A percentile compares a stretch with the other conserved stretches of the same genome.
Conservation (phyloP, 2,329 filamentous ascomycete species). For the Tolypocladium pustulatum region DNA sequence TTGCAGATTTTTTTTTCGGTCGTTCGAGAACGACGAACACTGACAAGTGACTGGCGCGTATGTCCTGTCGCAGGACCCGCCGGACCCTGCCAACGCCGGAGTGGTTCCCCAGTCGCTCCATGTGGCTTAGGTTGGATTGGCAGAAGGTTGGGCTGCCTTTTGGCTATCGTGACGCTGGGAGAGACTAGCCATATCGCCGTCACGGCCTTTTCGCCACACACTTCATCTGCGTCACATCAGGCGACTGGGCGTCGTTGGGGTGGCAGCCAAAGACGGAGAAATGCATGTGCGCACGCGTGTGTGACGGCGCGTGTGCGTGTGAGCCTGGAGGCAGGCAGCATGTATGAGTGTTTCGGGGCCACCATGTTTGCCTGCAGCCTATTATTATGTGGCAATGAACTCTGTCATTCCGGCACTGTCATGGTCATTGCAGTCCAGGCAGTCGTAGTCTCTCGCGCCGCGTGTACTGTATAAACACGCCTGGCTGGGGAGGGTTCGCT, state of each 20-base stretch:
- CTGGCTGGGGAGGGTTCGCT: not conserved
- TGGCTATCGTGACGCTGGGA: not conserved
- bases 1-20: conserved; percentile 5
- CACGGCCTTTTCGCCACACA: not conserved
- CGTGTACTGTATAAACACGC: not conserved
- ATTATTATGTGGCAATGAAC: not conserved
- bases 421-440: no score
- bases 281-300: not conserved
- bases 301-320: not conserved
- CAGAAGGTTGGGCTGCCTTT: not conserved
- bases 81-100: conserved; percentile 1
- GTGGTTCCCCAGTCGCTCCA: not conserved
- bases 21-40: conserved; percentile 5
- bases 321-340: not conserved
- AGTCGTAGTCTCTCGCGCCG: not conserved
- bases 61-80: not conserved
- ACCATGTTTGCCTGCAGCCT: not conserved
- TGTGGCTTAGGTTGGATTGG: not conserved
- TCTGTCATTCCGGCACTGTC: not conserved
- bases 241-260: conserved; percentile 7
- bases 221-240: conserved; percentile 9
- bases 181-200: not conserved
- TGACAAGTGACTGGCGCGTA: not conserved
- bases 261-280: not conserved
- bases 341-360: not conserved